A percentile compares a stretch with the other conserved stretches of the same genome.
phyloP scores from a whole-genome alignment of 306 rosid genomes.

The Alnus rubra region DNA sequence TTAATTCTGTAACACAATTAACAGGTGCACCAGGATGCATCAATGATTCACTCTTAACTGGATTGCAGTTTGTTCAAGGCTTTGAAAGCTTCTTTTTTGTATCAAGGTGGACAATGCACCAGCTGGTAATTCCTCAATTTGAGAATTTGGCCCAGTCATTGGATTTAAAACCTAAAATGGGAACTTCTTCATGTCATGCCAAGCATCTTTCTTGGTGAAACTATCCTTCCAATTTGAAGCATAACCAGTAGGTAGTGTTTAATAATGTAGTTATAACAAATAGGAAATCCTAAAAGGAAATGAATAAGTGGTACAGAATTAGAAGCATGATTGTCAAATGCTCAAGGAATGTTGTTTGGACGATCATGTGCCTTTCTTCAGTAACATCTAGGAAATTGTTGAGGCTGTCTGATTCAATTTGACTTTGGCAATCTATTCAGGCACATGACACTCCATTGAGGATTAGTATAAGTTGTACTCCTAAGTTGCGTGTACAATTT shows the following conservation, averaged over 20 bases:
- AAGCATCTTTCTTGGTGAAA: constrained; percentile 21
- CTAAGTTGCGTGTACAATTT: background rate
- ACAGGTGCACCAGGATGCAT: constrained; percentile 98
- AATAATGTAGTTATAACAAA: background rate
- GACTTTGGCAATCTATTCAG: constrained; percentile 4
- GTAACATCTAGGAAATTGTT: background rate
- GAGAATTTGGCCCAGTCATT: constrained; percentile 19
- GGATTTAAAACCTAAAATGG: constrained; percentile 22
- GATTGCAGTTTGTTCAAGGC: constrained; percentile 89
- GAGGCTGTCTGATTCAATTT: background rate
- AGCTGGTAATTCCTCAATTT: constrained; percentile 67
- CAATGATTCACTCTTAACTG: constrained; percentile 86
- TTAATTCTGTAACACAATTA: constrained; percentile 35
- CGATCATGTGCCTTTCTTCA: background rate
- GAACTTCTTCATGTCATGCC: background rate
- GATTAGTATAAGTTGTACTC: background rate
- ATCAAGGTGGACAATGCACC: constrained; percentile 95
- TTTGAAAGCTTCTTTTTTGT: constrained; percentile 76
- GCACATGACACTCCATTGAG: background rate
- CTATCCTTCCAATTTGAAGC: constrained; percentile 7
- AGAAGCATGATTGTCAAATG: constrained; percentile 9
- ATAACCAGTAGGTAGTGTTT: background rate
- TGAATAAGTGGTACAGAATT: background rate
- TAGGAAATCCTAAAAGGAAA: background rate
- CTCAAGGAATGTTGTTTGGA: background rate